Conservation (phyloP, 306 rosid species). For the Quercus gilva region DNA sequence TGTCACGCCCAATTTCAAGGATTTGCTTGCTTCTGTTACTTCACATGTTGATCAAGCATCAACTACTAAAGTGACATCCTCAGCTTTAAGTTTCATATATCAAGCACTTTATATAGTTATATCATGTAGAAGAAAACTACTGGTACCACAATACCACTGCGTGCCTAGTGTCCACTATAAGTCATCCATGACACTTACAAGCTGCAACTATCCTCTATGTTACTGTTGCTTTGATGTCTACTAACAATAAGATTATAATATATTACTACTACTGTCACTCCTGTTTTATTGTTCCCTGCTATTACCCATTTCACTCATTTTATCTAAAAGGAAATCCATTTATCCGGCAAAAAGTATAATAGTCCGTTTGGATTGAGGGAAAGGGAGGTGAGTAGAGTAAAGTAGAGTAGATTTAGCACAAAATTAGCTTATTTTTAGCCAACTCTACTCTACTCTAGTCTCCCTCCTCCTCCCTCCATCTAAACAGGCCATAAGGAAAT, state of each 20-base stretch:
- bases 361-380: too few relatives aligned
- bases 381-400: too few relatives aligned
- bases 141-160: not conserved
- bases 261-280: not conserved
- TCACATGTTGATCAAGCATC: conserved; percentile 15
- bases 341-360: not conserved
- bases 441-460: too few relatives aligned
- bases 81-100: not conserved
- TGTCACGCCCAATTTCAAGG: conserved; percentile 29
- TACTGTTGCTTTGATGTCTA: too few relatives aligned
- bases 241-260: too few relatives aligned
- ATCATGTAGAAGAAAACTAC: not conserved
- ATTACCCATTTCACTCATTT: not conserved
- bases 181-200: not conserved
- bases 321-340: not conserved
- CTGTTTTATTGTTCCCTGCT: not conserved
- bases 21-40: conserved; percentile 45
- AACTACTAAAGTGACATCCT: not conserved
- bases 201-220: too few relatives aligned
- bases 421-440: too few relatives aligned
- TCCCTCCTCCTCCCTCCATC: too few relatives aligned
- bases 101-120: not conserved
- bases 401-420: too few relatives aligned
- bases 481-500: too few relatives aligned
- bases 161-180: not conserved